Percentiles rank a stretch among this genome's conserved stretches.
Conservation (phyloP, 345 rosid species). For the Laguncularia racemosa region DNA sequence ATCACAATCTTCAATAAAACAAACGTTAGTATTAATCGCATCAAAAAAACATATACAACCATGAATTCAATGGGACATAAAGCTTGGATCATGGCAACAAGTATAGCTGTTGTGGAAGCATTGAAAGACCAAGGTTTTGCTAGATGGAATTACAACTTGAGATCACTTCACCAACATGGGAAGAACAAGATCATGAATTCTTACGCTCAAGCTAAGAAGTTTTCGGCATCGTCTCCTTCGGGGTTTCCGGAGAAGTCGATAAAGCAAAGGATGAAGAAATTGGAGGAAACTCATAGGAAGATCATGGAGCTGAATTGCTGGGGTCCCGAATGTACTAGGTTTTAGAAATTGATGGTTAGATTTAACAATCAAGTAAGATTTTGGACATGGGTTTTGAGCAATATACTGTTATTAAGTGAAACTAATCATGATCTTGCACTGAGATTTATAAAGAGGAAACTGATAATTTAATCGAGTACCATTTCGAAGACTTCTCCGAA, state of each 20-base stretch:
- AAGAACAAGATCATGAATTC: constrained; percentile 25
- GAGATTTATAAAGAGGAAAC: no score
- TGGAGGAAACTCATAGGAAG: constrained; percentile 18
- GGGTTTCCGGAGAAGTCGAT: neutral
- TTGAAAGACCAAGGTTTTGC: constrained; percentile 66
- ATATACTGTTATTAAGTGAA: no score
- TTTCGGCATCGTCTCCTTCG: neutral
- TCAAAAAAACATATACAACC: no score
- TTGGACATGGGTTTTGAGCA: no score
- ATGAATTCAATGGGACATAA: constrained; percentile 8
- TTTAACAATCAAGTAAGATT: neutral
- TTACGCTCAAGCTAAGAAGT: constrained; percentile 13
- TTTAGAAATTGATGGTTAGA: constrained; percentile 10
- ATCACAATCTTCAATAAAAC: no score
- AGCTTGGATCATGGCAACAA: constrained; percentile 48
- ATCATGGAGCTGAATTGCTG: constrained; percentile 31
- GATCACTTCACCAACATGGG: constrained; percentile 34
- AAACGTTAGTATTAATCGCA: no score
- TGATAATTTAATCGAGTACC: no score
- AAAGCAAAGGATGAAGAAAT: constrained; percentile 8
- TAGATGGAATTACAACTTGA: constrained; percentile 54
- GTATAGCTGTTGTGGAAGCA: constrained; percentile 60
- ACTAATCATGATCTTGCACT: no score
- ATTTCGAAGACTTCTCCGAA: no score
- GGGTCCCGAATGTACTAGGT: constrained; percentile 40